A percentile compares a stretch with the other conserved stretches of the same genome.
phyloP scores from a whole-genome alignment of 345 rosid species.

The Eucalyptus polybractea region DNA sequence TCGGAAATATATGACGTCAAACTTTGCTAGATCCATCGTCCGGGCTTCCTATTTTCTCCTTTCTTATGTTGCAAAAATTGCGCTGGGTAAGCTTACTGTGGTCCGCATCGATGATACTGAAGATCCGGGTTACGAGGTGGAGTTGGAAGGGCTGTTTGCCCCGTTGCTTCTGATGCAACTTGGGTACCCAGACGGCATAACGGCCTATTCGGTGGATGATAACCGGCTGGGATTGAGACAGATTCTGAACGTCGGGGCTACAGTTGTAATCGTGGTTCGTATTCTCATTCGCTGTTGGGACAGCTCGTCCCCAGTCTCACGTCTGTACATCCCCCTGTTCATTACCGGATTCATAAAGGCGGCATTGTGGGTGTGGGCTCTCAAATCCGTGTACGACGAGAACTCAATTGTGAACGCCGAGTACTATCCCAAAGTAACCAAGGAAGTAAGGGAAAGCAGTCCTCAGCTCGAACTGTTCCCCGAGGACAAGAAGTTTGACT shows the following conservation, averaged over 20 bases:
- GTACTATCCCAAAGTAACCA: no score
- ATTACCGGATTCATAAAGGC: no score
- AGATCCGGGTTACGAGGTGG: background rate
- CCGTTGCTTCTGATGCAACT: slow-evolving; percentile 4
- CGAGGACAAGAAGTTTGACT: no score
- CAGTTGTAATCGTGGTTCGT: no score
- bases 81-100: slow-evolving; percentile 5
- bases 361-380: no score
- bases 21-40: background rate
- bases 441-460: no score
- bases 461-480: no score
- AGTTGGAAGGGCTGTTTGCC: background rate
- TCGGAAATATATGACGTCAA: background rate
- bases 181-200: slow-evolving; percentile 2
- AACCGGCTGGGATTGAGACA: background rate
- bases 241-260: background rate
- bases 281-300: no score
- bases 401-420: no score
- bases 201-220: slow-evolving; percentile 7
- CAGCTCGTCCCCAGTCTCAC: no score
- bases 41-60: background rate
- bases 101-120: background rate
- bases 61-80: background rate
- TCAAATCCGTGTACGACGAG: no score
- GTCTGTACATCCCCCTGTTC: no score